A percentile compares a stretch with the other conserved stretches of the same genome.
Conservation (phyloP, 768 basidiomycete genomes). For the Rhodocollybia butyracea region DNA sequence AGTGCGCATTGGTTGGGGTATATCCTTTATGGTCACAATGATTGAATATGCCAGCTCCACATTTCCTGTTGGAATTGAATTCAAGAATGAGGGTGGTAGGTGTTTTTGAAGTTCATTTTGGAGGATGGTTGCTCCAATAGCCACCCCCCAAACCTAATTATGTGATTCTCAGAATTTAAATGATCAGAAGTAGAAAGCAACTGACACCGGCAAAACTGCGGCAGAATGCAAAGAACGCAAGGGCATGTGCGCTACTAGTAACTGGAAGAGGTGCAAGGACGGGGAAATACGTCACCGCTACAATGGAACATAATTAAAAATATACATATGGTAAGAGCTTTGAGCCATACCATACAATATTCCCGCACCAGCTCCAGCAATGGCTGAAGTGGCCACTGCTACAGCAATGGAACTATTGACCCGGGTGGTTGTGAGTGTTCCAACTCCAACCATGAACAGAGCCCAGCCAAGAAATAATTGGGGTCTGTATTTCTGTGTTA, state of each 20-base stretch:
- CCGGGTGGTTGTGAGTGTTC: slow-evolving; percentile 28
- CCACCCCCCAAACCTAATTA: slow-evolving; percentile 50
- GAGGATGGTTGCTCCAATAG: slow-evolving; percentile 46
- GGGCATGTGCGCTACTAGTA: too few relatives aligned
- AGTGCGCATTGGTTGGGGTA: background rate
- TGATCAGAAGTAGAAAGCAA: background rate
- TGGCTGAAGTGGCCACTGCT: slow-evolving; percentile 21
- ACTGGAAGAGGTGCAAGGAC: too few relatives aligned
- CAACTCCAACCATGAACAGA: slow-evolving; percentile 28
- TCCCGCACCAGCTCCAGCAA: slow-evolving; percentile 24
- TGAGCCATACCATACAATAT: slow-evolving; percentile 17
- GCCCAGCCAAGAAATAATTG: slow-evolving; percentile 28
- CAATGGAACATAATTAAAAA: slow-evolving; percentile 41
- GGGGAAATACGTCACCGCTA: slow-evolving; percentile 36
- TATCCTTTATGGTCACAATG: too few relatives aligned
- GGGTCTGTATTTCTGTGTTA: slow-evolving; percentile 31
- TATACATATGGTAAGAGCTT: too few relatives aligned
- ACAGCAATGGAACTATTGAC: slow-evolving; percentile 20
- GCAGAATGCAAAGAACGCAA: slow-evolving; percentile 39
- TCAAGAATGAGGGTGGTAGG: slow-evolving; percentile 40
- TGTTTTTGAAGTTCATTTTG: slow-evolving; percentile 43
- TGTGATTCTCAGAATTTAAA: background rate
- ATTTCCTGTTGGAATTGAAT: too few relatives aligned
- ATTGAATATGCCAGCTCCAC: background rate
- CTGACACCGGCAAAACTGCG: slow-evolving; percentile 33